A percentile compares a stretch with the other conserved stretches of the same genome.
Conservation (phyloP, 1,284 basidiomycete genomes). For the Malassezia brasiliensis region DNA sequence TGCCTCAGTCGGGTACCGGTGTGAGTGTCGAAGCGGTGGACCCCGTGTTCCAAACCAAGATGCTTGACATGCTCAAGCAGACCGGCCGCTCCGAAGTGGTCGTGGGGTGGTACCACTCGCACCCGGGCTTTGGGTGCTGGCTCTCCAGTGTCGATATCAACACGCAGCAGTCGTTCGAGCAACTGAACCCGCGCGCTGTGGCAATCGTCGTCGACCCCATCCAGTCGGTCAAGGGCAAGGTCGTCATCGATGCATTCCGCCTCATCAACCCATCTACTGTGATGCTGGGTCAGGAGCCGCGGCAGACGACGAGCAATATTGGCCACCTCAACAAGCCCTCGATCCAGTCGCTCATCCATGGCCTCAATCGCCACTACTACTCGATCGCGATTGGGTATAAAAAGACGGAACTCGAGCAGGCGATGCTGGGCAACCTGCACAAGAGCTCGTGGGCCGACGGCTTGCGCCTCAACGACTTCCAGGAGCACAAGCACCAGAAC, state of each 20-base stretch:
- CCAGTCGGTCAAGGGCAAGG: constrained; percentile 81
- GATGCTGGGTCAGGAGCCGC: constrained; percentile 73
- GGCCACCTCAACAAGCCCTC: constrained; percentile 97
- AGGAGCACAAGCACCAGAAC: constrained; percentile 45
- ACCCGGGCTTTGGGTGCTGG: constrained; percentile 99
- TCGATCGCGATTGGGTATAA: constrained; percentile 47
- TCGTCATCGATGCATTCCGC: constrained; percentile 98
- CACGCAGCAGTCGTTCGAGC: constrained; percentile 97
- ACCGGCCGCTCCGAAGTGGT: constrained; percentile 97
- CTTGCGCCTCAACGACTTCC: constrained; percentile 41
- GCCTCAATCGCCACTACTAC: constrained; percentile 48
- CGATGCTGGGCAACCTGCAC: constrained; percentile 47
- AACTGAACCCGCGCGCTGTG: constrained; percentile 84
- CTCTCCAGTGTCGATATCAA: constrained; percentile 97
- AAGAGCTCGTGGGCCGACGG: constrained; percentile 47
- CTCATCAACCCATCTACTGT: constrained; percentile 47
- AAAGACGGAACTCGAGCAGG: constrained; percentile 48
- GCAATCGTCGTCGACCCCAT: constrained; percentile 98
- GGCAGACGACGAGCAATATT: constrained; percentile 96
- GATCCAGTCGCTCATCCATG: constrained; percentile 62
- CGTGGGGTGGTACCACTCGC: constrained; percentile 99
- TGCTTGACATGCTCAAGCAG: constrained; percentile 99
- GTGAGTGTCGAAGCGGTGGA: constrained; percentile 98
- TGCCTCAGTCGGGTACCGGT: constrained; percentile 97
- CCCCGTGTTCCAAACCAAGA: constrained; percentile 95